phyloP scores from a whole-genome alignment of 225 moss, liverwort and hornwort species.

The Marchantia paleacea region DNA sequence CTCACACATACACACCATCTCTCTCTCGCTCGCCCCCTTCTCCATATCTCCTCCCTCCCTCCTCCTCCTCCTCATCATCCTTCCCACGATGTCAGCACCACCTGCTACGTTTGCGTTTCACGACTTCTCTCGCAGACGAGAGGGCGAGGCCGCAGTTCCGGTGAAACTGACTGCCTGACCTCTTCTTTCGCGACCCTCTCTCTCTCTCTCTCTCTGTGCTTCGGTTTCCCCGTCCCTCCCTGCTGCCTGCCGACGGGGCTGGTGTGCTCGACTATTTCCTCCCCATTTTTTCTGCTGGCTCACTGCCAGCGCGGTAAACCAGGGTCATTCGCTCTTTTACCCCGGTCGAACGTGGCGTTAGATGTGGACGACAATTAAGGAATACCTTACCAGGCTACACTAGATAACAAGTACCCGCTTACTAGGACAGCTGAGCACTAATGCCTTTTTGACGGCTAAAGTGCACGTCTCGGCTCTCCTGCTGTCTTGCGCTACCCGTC shows the following conservation, averaged over 20 bases:
- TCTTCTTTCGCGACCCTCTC: background rate
- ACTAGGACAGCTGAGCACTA: background rate
- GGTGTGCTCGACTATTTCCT: background rate
- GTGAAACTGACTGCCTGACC: background rate
- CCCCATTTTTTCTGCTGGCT: background rate
- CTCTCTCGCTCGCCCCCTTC: background rate
- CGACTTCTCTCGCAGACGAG: background rate
- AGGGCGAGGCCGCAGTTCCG: background rate
- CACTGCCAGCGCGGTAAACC: background rate
- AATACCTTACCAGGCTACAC: background rate
- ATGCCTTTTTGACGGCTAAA: background rate
- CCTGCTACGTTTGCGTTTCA: background rate
- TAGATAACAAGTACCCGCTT: background rate
- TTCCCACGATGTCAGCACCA: slow-evolving; percentile 8
- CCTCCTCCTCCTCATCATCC: slow-evolving; percentile 2
- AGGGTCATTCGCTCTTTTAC: background rate
- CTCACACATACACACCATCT: background rate
- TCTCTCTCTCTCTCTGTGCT: background rate
- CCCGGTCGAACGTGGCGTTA: background rate
- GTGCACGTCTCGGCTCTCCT: background rate
- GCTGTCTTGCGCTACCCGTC: background rate
- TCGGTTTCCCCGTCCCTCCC: too few relatives aligned
- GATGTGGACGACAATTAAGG: background rate
- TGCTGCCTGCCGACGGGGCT: too few relatives aligned
- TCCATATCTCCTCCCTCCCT: background rate